Evolutionary conservation across 306 rosid genomes (phyloP), one percentile per base, ranked within the genome.

Genomic region (Cicer bijugum): DNA sequence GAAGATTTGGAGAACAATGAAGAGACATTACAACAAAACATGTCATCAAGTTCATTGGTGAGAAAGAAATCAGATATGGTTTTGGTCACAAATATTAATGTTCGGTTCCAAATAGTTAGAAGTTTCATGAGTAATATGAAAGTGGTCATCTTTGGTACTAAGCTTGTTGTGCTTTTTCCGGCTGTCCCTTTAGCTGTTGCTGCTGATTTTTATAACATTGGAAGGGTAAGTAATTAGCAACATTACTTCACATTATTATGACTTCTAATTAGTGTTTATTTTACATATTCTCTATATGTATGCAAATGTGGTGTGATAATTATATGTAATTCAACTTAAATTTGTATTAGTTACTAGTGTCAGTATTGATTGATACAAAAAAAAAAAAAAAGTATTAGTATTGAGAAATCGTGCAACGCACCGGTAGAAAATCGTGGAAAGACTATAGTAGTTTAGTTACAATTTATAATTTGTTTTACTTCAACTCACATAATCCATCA

Each of bases 101-200:
- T 69, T 57, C 82, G 81, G 9, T 81, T 83, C 45, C 62, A 75
- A 64, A 62, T 86, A 60, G 66, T 93, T 2, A 72, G 92, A 45
- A 56, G 15, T 17, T 62, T 93, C 8, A 73, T 86, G 72, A 48
- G 76, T 9, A 88, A 93, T 68, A 67, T 91, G 45, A 86, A 73
- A 73, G 84, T 80, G 78, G 93, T 93, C 38, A 28, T 86, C 5
- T 69, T 91, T 67, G 96, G 93, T n/a, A 93, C 98, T 17, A 93
- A 93, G 82, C 92, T 93, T 46, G 84, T 84, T 8, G 75, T 93
- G 75, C 90, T 93, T 44, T 91, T 91, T 61, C 97, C 91, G 0
- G 97, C 98, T 0, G 74, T 93, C 5, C 97, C 97, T 7, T 76
- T 91, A 1, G 97, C 97, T 19, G 84, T 93, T 65, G 82, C 47